Evolutionary conservation across 2,329 filamentous ascomycete genomes (phyloP).

Genomic region (Phialocephala subalpina): DNA sequence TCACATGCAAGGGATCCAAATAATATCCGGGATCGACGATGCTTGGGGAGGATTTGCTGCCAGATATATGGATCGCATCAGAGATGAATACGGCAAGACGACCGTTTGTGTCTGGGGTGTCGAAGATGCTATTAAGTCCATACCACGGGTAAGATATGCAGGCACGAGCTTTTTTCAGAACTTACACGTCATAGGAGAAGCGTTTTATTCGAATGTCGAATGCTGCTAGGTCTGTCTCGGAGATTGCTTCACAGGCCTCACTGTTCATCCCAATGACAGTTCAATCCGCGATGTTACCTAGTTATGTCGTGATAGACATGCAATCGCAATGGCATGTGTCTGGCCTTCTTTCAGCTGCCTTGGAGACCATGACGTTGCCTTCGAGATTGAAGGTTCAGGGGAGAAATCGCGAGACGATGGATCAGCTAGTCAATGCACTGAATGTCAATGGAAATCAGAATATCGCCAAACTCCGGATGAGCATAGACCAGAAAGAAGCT

Average conservation of each 20-base stretch:
- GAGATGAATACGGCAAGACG: conserved; percentile 91
- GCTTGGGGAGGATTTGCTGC: conserved; percentile 83
- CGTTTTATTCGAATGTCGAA: conserved; percentile 74
- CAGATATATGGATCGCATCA: conserved; percentile 76
- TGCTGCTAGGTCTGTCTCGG: conserved; percentile 73
- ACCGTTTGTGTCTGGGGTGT: conserved; percentile 88
- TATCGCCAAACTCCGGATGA: conserved; percentile 78
- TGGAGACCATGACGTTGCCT: conserved; percentile 83
- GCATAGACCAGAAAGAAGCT: conserved; percentile 42
- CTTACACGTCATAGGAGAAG: conserved; percentile 56
- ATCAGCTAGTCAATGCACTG: conserved; percentile 69
- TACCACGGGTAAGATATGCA: conserved; percentile 57
- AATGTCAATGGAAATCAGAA: conserved; percentile 82
- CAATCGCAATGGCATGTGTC: conserved; percentile 81
- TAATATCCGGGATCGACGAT: conserved; percentile 76
- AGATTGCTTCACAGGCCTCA: conserved; percentile 75
- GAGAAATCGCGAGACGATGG: conserved; percentile 57
- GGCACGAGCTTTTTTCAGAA: not conserved
- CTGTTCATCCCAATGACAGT: conserved; percentile 79
- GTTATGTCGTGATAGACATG: conserved; percentile 65
- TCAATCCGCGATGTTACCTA: conserved; percentile 62
- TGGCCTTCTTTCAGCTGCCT: conserved; percentile 75
- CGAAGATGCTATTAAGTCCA: conserved; percentile 65
- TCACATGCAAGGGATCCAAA: conserved; percentile 86
- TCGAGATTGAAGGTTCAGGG: conserved; percentile 67